Evolutionary conservation across 768 basidiomycete species (phyloP), one percentile per base, ranked within the genome.

Genomic region (Boletus vinaceobasis): DNA sequence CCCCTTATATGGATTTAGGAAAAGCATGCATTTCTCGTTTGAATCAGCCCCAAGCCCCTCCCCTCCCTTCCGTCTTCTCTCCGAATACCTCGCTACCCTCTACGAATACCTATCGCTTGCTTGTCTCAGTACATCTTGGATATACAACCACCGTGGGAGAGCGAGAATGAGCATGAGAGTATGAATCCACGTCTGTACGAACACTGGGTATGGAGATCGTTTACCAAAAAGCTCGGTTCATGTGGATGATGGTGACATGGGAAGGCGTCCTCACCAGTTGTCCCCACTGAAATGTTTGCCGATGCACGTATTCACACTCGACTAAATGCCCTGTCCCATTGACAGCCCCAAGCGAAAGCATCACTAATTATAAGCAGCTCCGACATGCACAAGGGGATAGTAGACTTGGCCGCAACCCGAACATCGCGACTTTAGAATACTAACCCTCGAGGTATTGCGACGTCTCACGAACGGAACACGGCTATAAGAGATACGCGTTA

Each of bases 241-340:
- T 7, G n/a, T n/a, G n/a, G 11, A 13, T 19, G 43, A 47, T n/a
- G n/a, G n/a, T n/a, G n/a, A n/a, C n/a, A n/a, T 14, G 29, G 29
- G 27, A 71, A 73, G 52, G 33, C 10, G 5, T 26, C 11, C 61
- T 56, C 60, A 83, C 84, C 19, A 78, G 70, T 32, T 71, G 62
- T 8, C 81, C 83, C 81, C 83, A 83, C 5, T 63, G 42, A 56
- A 86, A 84, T 14, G 65, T 53, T 66, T 64, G 6, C 60, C 48
- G 13, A 82, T 44, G 3, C 4, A 74, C 75, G 63, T 90, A 88
- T 7, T 84, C 87, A 67, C 98, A 98, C 65, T 95, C 89, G 38
- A 0, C 94, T 94, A 64, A 84, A 95, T 14, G 80, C 75, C 93
- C 94, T 97, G 19, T 91, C 80, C 95, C 96, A n/a, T n/a, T n/a